These are phyloP conservation scores for Stentor coeruleus DNA, from an alignment of 73 alveolate species.

Conservation along the genomic window DNA sequence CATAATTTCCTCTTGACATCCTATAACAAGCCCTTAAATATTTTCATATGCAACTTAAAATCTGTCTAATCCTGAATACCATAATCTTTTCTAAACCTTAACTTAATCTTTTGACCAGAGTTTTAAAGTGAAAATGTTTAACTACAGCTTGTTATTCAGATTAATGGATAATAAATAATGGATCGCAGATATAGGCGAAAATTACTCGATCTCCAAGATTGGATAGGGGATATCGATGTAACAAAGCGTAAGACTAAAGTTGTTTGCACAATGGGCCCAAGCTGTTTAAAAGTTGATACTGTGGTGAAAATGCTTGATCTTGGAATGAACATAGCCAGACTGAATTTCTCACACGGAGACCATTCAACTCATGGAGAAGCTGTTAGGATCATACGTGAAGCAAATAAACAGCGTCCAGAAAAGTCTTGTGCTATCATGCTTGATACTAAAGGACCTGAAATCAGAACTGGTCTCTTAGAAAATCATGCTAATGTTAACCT, in stretches of 20 bases:
- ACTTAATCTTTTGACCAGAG: too few relatives aligned
- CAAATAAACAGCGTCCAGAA: slow-evolving; percentile 44
- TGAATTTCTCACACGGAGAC: slow-evolving; percentile 94
- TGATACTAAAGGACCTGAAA: slow-evolving; percentile 92
- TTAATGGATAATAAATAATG: too few relatives aligned
- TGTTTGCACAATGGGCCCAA: slow-evolving; percentile 36
- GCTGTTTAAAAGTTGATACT: slow-evolving; percentile 44
- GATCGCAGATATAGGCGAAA: slow-evolving; percentile 69
- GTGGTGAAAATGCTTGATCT: slow-evolving; percentile 38
- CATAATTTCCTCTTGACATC: too few relatives aligned
- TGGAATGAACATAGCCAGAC: slow-evolving; percentile 34
- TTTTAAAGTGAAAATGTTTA: too few relatives aligned
- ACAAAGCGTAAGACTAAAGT: slow-evolving; percentile 59
- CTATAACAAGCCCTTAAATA: too few relatives aligned
- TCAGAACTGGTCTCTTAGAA: slow-evolving; percentile 67
- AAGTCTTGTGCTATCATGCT: slow-evolving; percentile 61
- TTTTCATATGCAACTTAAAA: too few relatives aligned
- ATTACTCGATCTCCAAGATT: slow-evolving; percentile 57
- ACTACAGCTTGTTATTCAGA: too few relatives aligned
- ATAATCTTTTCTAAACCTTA: too few relatives aligned
- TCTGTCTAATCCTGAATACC: too few relatives aligned
- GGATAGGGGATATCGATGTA: slow-evolving; percentile 55
- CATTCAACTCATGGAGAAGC: slow-evolving; percentile 59
- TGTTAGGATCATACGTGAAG: slow-evolving; percentile 40
- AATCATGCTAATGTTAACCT: slow-evolving; percentile 51